These are phyloP conservation scores for Tilletia indica DNA, from an alignment of 1,284 basidiomycete genomes.

Conservation along the genomic window DNA sequence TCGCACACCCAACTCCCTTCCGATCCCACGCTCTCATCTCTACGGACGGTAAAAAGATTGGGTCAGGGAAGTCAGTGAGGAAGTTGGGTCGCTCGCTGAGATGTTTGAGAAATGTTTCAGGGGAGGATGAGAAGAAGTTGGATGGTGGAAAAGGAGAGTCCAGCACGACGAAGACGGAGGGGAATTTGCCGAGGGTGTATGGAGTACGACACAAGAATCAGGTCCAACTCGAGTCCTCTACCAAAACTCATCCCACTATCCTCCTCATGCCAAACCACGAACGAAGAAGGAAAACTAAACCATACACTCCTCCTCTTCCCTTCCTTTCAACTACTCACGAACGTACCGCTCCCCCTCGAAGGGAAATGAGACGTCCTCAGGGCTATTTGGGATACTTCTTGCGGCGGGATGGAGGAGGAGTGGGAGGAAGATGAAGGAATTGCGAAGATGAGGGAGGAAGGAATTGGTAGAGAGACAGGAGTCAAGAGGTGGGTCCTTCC, in stretches of 20 bases:
- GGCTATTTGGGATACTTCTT: neutral
- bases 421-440: neutral
- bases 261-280: neutral
- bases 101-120: conserved; percentile 6
- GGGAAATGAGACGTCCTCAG: neutral
- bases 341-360: conserved; percentile 15
- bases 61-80: conserved; percentile 17
- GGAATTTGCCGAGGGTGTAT: conserved; percentile 17
- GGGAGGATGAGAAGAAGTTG: neutral
- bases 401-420: neutral
- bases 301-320: conserved; percentile 24
- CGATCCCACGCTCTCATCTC: conserved; percentile 19
- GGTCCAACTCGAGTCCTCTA: neutral
- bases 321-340: conserved; percentile 14
- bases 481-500: conserved; percentile 17
- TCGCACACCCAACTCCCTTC: conserved; percentile 16
- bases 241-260: conserved; percentile 21
- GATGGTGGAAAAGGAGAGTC: neutral
- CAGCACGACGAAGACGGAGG: neutral
- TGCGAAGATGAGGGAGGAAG: neutral
- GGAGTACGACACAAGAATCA: conserved; percentile 15
- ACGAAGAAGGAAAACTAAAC: neutral
- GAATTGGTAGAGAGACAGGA: neutral
- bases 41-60: conserved; percentile 24
- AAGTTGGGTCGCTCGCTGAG: conserved; percentile 21